phyloP scores from a whole-genome alignment of 257 asterid species.

The Plantago elongata region DNA sequence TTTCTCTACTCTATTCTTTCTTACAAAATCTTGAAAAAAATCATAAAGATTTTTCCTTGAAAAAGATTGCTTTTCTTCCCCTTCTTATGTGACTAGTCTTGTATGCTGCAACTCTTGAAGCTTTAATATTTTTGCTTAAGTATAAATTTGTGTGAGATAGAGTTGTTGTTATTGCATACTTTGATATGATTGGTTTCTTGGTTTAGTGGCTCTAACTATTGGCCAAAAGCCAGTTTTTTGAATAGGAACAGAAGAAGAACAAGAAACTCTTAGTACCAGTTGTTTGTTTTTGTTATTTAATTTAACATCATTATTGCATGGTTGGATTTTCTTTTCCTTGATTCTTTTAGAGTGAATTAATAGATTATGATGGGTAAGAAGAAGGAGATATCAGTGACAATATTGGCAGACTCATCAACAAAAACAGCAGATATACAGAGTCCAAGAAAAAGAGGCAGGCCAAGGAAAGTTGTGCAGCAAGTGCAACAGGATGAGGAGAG shows the following conservation, averaged over 20 bases:
- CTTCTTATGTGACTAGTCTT: not conserved
- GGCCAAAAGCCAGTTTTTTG: not conserved
- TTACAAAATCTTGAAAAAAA: not conserved
- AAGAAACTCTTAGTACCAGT: too few relatives aligned
- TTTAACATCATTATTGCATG: not conserved
- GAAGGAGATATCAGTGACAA: conserved; percentile 43
- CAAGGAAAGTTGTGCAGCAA: not conserved
- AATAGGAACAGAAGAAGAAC: not conserved
- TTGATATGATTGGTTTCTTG: not conserved
- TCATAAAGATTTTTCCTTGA: not conserved
- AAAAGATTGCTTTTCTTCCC: not conserved
- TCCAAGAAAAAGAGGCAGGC: conserved; percentile 20
- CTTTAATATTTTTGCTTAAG: not conserved
- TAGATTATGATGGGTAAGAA: conserved; percentile 39
- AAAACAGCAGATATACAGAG: conserved; percentile 21
- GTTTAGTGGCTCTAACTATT: too few relatives aligned
- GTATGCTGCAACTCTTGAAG: too few relatives aligned
- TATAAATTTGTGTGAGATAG: not conserved
- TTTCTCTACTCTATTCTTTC: conserved; percentile 9
- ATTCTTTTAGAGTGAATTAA: not conserved
- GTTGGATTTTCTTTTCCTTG: not conserved
- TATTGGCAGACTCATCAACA: conserved; percentile 48
- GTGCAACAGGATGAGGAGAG: conserved; percentile 5
- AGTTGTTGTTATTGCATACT: not conserved
- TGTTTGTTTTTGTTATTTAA: not conserved